Evolutionary conservation across 371 early-diverging fungal species (phyloP), one percentile per base, ranked within the genome.

Genomic region (Syncephalastrum sp.): DNA sequence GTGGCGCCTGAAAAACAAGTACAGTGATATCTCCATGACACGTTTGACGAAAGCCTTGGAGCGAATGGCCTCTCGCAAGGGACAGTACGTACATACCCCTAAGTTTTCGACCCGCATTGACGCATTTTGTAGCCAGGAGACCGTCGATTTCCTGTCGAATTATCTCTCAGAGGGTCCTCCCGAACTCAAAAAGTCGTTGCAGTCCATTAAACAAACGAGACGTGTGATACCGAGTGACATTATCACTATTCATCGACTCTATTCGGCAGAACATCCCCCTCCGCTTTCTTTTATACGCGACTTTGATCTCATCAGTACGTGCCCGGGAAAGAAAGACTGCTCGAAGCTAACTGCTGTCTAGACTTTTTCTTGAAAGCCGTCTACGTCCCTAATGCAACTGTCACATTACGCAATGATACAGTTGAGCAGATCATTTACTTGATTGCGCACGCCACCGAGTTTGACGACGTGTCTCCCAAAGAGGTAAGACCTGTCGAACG

Each of bases 41-140:
- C 73, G 86, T 45, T 67, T 90, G 54, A 73, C 79, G 23, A 70
- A 84, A 23, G 88, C 82, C 58, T 71, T 90, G 13, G 89, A 88
- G 59, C 60, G 70, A 7, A 79, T 62, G 38, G 87, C 79, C 1
- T 59, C 51, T 8, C 61, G 57, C 27, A 68, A 68, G 47, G 74
- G 80, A 12, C 61, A 68, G 72, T 71, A 67, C 59, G 65, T 67
- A 25, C 15, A 7, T 51, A 51, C 33, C 19, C 29, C 33, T 29
- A 27, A 6, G n/a, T 38, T 51, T 51, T 25, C n/a, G 6, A 15
- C 51, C 6, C 12, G 15, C 5, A 33, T n/a, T 51, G 38, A 21
- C 14, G 13, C 33, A 3, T 17, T 14, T 8, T 17, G 33, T 16
- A 19, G 38, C 25, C 15, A 38, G 51, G 10, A 38, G 17, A 27